phyloP scores from a whole-genome alignment of 2,329 filamentous ascomycete genomes.

The Anisogramma anomala region DNA sequence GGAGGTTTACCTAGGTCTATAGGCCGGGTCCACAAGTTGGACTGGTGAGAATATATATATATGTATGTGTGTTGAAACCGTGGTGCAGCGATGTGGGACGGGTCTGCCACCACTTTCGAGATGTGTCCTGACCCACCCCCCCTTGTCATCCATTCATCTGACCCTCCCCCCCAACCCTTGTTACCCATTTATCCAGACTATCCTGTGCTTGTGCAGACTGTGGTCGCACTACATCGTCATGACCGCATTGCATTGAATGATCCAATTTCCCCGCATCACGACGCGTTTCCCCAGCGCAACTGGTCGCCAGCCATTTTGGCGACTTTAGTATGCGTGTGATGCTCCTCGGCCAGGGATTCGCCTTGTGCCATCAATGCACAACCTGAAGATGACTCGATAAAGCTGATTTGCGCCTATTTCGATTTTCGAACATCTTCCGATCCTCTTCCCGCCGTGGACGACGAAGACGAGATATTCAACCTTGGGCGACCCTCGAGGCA shows the following conservation, averaged over 20 bases:
- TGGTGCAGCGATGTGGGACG: too few species aligned
- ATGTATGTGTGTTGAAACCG: too few species aligned
- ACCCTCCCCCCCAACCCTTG: too few species aligned
- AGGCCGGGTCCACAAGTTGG: too few species aligned
- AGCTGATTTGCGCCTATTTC: not conserved
- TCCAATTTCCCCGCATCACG: slow-evolving; percentile 3
- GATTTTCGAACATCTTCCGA: not conserved
- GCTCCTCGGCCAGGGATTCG: slow-evolving; percentile 2
- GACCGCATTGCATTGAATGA: slow-evolving; percentile 10
- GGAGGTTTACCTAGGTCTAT: too few species aligned
- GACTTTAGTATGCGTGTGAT: not conserved
- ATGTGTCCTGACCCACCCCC: too few species aligned
- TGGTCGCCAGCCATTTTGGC: slow-evolving; percentile 1
- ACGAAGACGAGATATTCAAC: not conserved
- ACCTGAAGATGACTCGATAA: not conserved
- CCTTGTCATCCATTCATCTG: too few species aligned
- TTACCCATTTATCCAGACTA: too few species aligned
- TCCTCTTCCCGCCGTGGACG: not conserved
- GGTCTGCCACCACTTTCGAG: too few species aligned
- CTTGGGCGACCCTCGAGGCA: not conserved
- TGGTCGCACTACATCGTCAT: too few species aligned
- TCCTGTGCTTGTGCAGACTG: too few species aligned
- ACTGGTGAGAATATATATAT: too few species aligned
- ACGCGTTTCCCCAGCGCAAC: slow-evolving; percentile 4
- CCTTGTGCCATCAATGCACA: not conserved